Evolutionary conservation across 805 yeast genomes (phyloP).

Genomic region (Ogataea degrootiae): DNA sequence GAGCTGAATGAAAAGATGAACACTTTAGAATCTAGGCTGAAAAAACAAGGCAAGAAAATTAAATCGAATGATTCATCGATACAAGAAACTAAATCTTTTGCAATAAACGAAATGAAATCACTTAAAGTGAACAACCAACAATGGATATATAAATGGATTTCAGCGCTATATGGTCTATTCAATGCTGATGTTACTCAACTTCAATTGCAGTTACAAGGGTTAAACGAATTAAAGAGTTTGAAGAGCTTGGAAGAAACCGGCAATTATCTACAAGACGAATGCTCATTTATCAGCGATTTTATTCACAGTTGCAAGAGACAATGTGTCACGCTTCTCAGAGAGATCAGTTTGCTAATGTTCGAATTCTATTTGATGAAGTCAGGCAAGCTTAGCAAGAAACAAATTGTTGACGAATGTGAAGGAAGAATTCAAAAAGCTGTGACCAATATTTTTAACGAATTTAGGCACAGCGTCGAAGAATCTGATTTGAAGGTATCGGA

Average conservation of each 20-base stretch:
- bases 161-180: slow-evolving; percentile 25
- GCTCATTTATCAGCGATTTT: slow-evolving; percentile 16
- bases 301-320: slow-evolving; percentile 19
- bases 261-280: slow-evolving; percentile 17
- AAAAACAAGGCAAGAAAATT: slow-evolving; percentile 7
- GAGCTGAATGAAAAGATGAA: slow-evolving; percentile 17
- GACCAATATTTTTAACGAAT: slow-evolving; percentile 8
- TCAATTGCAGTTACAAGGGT: slow-evolving; percentile 23
- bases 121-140: slow-evolving; percentile 14
- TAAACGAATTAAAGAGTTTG: slow-evolving; percentile 19
- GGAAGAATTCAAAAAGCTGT: slow-evolving; percentile 16
- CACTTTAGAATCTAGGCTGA: slow-evolving; percentile 5
- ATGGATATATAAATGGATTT: slow-evolving; percentile 26
- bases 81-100: slow-evolving; percentile 3
- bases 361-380: slow-evolving; percentile 24
- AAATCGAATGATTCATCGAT: slow-evolving; percentile 6
- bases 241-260: slow-evolving; percentile 20
- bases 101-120: slow-evolving; percentile 9
- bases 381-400: slow-evolving; percentile 10
- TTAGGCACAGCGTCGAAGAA: slow-evolving; percentile 5
- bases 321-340: slow-evolving; percentile 21
- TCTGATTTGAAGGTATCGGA: slow-evolving; percentile 10
- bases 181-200: slow-evolving; percentile 21
- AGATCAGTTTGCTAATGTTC: slow-evolving; percentile 23
- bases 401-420: slow-evolving; percentile 18